Evolutionary conservation across 1,284 basidiomycete species (phyloP), one percentile per base, ranked within the genome.

Genomic region (Boletus coffeatus): DNA sequence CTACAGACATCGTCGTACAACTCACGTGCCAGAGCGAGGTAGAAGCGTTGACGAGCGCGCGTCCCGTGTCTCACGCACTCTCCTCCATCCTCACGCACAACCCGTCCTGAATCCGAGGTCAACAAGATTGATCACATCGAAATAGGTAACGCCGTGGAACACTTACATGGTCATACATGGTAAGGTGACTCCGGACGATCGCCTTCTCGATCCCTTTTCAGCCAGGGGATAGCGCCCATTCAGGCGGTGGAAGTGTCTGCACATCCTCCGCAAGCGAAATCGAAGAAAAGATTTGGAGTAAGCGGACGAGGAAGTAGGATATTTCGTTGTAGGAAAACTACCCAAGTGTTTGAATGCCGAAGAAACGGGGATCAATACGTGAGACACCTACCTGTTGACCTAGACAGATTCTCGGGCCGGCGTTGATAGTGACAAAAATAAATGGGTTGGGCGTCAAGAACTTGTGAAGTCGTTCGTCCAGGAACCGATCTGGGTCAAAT

Each of bases 1-100:
- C 74, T 78, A 93, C 68, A 93, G 70, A 18, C 91, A 92, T 92
- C 89, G 64, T 93, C 88, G 67, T 92, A 92, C 75, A 93, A 73
- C 75, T 89, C 92, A 72, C 86, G 83, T 64, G 87, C 83, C 34
- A 93, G 72, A 8, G 90, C 87, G 48, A 92, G 78, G 70, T 92
- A 92, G 72, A 93, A 90, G 67, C 84, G 77, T 73, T 93, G 6
- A 34, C 6, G 14, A 6, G 11, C 18, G 16, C 21, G 5, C 3
- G 37, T 43, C 36, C 29, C 41, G 7, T 39, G 9, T 39, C 4
- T 58, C 14, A 55, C n/a, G 39, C 56, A 43, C 18, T 48, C 43
- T 66, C 65, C 11, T 60, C 59, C 66, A 67, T 67, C 50, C 63
- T 67, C 50, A 67, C 66, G 68, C 67, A 67, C 41, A 67, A 50